These are phyloP conservation scores for Lenzites betulinus DNA, from an alignment of 768 basidiomycete species.

Conservation along the genomic window DNA sequence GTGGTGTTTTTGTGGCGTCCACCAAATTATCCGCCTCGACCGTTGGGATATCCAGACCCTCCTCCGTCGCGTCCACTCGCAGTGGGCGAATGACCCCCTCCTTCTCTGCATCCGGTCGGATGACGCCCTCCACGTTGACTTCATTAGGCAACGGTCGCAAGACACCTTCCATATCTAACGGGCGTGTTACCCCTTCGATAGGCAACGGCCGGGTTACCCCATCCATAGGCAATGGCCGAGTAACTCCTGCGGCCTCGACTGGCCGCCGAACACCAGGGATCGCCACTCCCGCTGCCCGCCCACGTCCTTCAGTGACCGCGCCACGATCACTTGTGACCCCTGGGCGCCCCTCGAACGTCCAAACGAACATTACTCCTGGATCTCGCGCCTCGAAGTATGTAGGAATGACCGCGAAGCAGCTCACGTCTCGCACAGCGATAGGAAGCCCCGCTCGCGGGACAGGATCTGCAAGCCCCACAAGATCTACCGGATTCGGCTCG, in stretches of 20 bases:
- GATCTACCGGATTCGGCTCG: constrained; percentile 22
- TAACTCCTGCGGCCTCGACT: constrained; percentile 43
- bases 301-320: constrained; percentile 18
- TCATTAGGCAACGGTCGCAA: constrained; percentile 46
- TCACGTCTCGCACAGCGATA: constrained; percentile 48
- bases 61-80: constrained; percentile 79
- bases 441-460: constrained; percentile 20
- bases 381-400: constrained; percentile 85
- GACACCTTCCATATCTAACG: constrained; percentile 53
- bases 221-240: constrained; percentile 48
- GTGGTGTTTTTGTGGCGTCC: constrained; percentile 89
- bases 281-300: constrained; percentile 19
- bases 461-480: constrained; percentile 26
- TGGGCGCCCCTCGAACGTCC: constrained; percentile 25
- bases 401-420: constrained; percentile 81
- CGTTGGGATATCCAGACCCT: constrained; percentile 62
- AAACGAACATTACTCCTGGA: constrained; percentile 67
- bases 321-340: constrained; percentile 29
- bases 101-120: constrained; percentile 44
- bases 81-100: constrained; percentile 48
- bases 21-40: constrained; percentile 82
- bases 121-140: constrained; percentile 45
- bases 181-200: constrained; percentile 23
- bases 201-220: constrained; percentile 43
- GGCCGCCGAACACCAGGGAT: constrained; percentile 29